These are phyloP conservation scores for Cyberlindnera veronae DNA, from an alignment of 805 yeast genomes.

Conservation along the genomic window DNA sequence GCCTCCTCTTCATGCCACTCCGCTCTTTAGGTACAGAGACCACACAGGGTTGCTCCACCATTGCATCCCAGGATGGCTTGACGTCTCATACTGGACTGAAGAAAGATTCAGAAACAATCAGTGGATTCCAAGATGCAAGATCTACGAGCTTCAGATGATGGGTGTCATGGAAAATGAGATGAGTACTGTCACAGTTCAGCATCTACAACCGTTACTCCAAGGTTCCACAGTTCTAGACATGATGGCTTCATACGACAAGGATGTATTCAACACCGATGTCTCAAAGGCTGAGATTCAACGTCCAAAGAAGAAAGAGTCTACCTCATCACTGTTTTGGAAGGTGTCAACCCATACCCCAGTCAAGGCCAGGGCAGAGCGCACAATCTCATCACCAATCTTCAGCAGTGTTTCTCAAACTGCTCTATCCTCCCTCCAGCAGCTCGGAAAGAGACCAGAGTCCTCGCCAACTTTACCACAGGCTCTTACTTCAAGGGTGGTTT, in stretches of 20 bases:
- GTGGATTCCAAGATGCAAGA: conserved; percentile 94
- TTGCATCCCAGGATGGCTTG: conserved; percentile 94
- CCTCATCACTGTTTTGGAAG: conserved; percentile 22
- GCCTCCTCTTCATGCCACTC: conserved; percentile 91
- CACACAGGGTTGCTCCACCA: conserved; percentile 49
- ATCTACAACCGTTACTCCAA: conserved; percentile 37
- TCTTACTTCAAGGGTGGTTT: conserved; percentile 1
- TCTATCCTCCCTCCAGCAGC: conserved; percentile 17
- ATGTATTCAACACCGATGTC: conserved; percentile 38
- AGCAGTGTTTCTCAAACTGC: conserved; percentile 23
- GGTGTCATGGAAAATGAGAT: conserved; percentile 92
- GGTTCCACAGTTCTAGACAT: conserved; percentile 47
- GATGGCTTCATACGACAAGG: conserved; percentile 66
- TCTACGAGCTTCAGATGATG: conserved; percentile 97
- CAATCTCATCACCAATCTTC: conserved; percentile 15
- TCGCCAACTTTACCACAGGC: neutral
- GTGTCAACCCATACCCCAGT: conserved; percentile 22
- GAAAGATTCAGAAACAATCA: conserved; percentile 39
- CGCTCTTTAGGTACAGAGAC: conserved; percentile 72
- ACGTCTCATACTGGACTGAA: conserved; percentile 85
- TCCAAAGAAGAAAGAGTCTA: conserved; percentile 12
- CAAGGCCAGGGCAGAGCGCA: conserved; percentile 20
- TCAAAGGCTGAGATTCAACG: conserved; percentile 10
- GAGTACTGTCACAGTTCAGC: conserved; percentile 62
- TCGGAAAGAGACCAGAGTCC: conserved; percentile 12